phyloP scores from a whole-genome alignment of 2,329 filamentous ascomycete genomes.

The Metarhizium anisopliae region DNA sequence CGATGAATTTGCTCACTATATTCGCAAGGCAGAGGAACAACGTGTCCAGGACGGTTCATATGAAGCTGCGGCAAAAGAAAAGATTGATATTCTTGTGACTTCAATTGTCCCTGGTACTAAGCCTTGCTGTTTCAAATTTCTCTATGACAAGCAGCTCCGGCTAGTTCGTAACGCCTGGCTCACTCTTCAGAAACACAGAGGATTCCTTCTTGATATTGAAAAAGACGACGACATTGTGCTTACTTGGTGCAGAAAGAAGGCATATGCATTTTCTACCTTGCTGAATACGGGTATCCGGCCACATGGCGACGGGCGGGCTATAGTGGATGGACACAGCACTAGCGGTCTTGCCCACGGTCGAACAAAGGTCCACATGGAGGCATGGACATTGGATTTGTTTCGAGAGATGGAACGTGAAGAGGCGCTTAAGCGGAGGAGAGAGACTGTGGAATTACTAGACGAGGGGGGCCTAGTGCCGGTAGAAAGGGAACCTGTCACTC shows the following conservation, averaged over 20 bases:
- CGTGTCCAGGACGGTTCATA: slow-evolving; percentile 15
- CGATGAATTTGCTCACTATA: slow-evolving; percentile 36
- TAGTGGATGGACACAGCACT: slow-evolving; percentile 23
- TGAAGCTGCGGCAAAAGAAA: slow-evolving; percentile 13
- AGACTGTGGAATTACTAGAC: too few relatives aligned
- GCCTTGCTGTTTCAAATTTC: slow-evolving; percentile 50
- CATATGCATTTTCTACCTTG: slow-evolving; percentile 66
- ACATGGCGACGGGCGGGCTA: slow-evolving; percentile 30
- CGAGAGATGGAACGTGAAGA: slow-evolving; percentile 37
- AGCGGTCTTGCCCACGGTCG: slow-evolving; percentile 41
- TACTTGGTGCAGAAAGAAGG: slow-evolving; percentile 64
- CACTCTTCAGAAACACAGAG: slow-evolving; percentile 42
- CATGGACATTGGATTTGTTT: slow-evolving; percentile 60
- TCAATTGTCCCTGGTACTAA: slow-evolving; percentile 55
- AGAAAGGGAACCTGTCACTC: too few relatives aligned
- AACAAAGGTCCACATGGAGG: slow-evolving; percentile 62
- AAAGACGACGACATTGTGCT: slow-evolving; percentile 55
- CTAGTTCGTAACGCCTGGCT: slow-evolving; percentile 67
- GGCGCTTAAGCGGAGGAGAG: too few relatives aligned
- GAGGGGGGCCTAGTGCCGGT: too few relatives aligned
- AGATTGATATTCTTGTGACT: slow-evolving; percentile 36
- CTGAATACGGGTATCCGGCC: slow-evolving; percentile 53
- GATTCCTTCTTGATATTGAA: slow-evolving; percentile 23
- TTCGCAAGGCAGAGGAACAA: slow-evolving; percentile 29
- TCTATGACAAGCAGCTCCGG: slow-evolving; percentile 57